Evolutionary conservation across 257 asterid species (phyloP).

Genomic region (Jacaranda copaia): DNA sequence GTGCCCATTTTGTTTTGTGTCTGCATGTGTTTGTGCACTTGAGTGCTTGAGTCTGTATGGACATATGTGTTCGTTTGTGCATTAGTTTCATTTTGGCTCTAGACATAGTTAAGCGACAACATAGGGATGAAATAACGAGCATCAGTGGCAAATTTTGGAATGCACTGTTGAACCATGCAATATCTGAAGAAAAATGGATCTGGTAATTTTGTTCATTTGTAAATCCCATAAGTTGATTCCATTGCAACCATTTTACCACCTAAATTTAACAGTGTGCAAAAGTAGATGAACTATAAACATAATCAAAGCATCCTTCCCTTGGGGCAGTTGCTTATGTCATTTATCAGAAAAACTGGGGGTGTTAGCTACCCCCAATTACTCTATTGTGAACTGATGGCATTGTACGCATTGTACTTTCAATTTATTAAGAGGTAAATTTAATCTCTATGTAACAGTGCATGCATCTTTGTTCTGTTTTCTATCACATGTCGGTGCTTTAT

Average conservation of each 20-base stretch:
- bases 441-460: not conserved
- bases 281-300: slow-evolving; percentile 9
- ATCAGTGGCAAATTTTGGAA: not conserved
- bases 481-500: slow-evolving; percentile 3
- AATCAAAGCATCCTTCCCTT: not conserved
- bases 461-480: slow-evolving; percentile 1
- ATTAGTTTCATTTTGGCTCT: not conserved
- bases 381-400: no score
- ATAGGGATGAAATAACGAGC: slow-evolving; percentile 11
- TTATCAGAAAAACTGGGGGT: no score
- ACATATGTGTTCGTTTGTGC: slow-evolving; percentile 6
- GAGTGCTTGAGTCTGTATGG: not conserved
- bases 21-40: not conserved
- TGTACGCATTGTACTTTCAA: no score
- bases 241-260: not conserved
- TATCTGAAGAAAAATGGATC: slow-evolving; percentile 7
- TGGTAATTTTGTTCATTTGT: slow-evolving; percentile 20
- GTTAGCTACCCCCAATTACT: no score
- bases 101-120: not conserved
- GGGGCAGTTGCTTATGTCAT: no score
- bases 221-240: slow-evolving; percentile 15
- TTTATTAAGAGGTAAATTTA: no score
- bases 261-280: slow-evolving; percentile 2
- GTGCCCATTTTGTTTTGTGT: slow-evolving; percentile 6
- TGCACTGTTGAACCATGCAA: not conserved